Evolutionary conservation across 2,329 filamentous ascomycete species (phyloP).

Genomic region (Neofusicoccum sp.): DNA sequence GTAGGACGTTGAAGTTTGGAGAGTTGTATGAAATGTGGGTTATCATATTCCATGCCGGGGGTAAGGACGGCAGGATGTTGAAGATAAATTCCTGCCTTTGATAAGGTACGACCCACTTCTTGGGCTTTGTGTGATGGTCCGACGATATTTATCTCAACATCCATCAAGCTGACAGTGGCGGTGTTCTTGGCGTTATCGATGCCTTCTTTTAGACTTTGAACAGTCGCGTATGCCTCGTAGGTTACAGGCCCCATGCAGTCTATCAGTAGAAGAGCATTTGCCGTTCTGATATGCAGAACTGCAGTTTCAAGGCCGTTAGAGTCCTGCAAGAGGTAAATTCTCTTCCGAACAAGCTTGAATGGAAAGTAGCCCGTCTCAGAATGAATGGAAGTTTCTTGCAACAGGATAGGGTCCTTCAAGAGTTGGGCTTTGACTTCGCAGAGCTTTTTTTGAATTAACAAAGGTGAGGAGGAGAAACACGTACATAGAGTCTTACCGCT

Average conservation of each 20-base stretch:
- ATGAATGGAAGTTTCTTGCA: neutral
- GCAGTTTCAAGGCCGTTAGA: neutral
- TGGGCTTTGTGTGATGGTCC: neutral
- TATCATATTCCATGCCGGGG: neutral
- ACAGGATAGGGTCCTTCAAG: neutral
- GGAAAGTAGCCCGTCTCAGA: neutral
- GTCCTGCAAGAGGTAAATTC: neutral
- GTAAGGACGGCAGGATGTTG: neutral
- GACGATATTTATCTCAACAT: neutral
- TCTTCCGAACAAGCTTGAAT: neutral
- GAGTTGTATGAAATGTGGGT: neutral
- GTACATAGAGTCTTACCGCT: neutral
- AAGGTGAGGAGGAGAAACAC: too few relatives aligned
- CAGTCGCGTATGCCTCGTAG: neutral
- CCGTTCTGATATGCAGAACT: neutral
- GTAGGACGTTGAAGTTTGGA: neutral
- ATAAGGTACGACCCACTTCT: neutral
- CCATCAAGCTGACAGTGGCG: neutral
- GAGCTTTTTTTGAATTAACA: neutral
- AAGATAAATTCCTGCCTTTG: neutral
- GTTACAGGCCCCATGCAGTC: neutral
- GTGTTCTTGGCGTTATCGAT: neutral
- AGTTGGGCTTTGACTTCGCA: neutral
- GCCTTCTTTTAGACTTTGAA: neutral
- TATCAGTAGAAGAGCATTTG: neutral